These are phyloP conservation scores for Falciphora oryzae DNA, from an alignment of 2,329 filamentous ascomycete species.

Conservation along the genomic window DNA sequence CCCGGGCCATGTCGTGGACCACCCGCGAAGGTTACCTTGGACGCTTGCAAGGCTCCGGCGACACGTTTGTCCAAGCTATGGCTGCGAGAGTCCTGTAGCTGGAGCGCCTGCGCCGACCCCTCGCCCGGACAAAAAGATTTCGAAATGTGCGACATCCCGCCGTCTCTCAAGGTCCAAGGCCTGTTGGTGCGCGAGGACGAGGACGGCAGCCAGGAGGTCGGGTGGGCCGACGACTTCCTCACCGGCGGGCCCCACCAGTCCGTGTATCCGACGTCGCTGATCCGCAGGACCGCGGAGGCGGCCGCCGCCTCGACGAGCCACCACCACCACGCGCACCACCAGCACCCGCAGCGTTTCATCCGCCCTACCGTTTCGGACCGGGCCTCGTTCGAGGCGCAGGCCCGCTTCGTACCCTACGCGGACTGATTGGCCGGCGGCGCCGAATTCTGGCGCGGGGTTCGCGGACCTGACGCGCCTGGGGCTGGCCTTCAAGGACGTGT, in stretches of 20 bases:
- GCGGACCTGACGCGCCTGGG: constrained; percentile 60
- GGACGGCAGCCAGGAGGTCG: constrained; percentile 7
- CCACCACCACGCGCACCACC: constrained; percentile 13
- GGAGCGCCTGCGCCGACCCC: constrained; percentile 48
- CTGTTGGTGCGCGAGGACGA: background rate
- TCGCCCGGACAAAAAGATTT: constrained; percentile 61
- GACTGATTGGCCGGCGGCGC: constrained; percentile 61
- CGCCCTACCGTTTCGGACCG: constrained; percentile 37
- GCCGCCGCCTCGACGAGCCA: no score
- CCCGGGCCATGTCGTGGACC: no score
- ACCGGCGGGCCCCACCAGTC: constrained; percentile 11
- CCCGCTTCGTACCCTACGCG: constrained; percentile 54
- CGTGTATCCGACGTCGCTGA: constrained; percentile 7
- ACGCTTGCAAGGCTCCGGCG: no score
- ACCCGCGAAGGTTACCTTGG: no score
- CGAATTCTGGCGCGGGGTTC: constrained; percentile 56
- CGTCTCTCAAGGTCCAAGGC: constrained; percentile 7
- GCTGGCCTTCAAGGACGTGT: constrained; percentile 69
- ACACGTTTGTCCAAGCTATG: constrained; percentile 18
- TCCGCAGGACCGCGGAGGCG: constrained; percentile 19
- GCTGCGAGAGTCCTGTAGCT: constrained; percentile 54
- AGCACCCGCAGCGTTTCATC: constrained; percentile 22
- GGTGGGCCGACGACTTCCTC: constrained; percentile 8
- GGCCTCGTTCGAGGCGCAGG: constrained; percentile 29
- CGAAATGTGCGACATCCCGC: constrained; percentile 57